phyloP scores from a whole-genome alignment of 345 rosid genomes.

The Citrus mangshanensis region DNA sequence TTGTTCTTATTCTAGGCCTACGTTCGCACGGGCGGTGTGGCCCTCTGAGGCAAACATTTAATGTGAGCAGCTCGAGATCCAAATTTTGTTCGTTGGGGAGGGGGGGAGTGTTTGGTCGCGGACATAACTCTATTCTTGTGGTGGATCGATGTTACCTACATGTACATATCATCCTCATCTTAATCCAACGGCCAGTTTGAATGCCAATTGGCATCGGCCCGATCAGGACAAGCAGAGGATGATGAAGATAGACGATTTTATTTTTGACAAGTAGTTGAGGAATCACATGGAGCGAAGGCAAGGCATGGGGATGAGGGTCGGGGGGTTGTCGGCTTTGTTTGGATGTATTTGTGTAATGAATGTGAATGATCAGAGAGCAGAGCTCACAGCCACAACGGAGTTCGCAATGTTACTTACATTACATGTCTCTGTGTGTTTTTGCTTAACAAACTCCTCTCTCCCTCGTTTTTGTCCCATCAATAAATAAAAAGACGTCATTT shows the following conservation, averaged over 20 bases:
- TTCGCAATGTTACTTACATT: too few relatives aligned
- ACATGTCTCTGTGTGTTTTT: too few relatives aligned
- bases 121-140: background rate
- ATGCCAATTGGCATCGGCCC: background rate
- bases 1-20: background rate
- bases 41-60: conserved; percentile 12
- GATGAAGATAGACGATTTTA: background rate
- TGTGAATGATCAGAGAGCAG: background rate
- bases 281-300: conserved; percentile 12
- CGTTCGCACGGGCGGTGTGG: background rate
- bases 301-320: conserved; percentile 6
- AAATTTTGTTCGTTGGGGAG: conserved; percentile 4
- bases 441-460: too few relatives aligned
- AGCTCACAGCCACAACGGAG: background rate
- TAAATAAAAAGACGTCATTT: too few relatives aligned
- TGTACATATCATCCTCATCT: background rate
- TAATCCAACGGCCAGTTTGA: background rate
- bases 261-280: background rate
- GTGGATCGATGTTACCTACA: too few relatives aligned
- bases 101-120: conserved; percentile 13
- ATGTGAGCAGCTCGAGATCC: conserved; percentile 34
- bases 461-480: too few relatives aligned
- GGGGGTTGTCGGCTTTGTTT: conserved; percentile 9
- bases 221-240: background rate
- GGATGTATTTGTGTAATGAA: background rate